Evolutionary conservation across 2,329 filamentous ascomycete genomes (phyloP), one percentile per base, ranked within the genome.

Genomic region (Onygena corvina): DNA sequence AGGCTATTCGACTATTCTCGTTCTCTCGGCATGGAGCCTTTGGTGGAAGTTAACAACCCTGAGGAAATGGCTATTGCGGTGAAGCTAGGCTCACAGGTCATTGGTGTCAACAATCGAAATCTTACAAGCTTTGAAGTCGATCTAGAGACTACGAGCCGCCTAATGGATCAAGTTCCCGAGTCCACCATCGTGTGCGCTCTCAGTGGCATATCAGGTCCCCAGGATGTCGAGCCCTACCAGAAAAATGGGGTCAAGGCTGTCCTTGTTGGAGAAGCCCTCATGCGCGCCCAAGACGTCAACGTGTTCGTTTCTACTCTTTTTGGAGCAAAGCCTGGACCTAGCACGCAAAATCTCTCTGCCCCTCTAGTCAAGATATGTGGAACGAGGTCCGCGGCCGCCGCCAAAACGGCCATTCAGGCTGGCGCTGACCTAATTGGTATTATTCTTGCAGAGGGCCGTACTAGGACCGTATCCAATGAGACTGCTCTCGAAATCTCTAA

Each of bases 61-160:
- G 86, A 92, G 46, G 92, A 98, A 67, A 98, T 95, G 86, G 76
- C 83, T 33, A 81, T 81, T 50, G 92, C 93, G 5, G 80, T 95
- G 40, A 78, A 84, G 50, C 75, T 98, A 18, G 92, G 90, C 8
- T 79, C 92, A 18, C 84, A 89, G 67, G 90, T 87, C 31, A 94
- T 98, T 59, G 92, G 92, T 21, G 92, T 98, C 58, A 98, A 98
- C 70, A 98, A 98, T 71, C 82, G 92, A 49, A 94, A 98, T 61
- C 75, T 98, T 9, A 90, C 90, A 58, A 96, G 83, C 60, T 98
- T 98, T 59, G 89, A 96, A 63, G 92, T 98, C 16, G 93, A 98
- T 64, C 77, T 98, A 54, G 81, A 85, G 53, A 98, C 90, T 0
- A 94, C 90, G 1, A 88, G 84, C 61, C 82, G 90, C 20, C 71